A percentile compares a stretch with the other conserved stretches of the same genome.
phyloP scores from a whole-genome alignment of 768 basidiomycete species.

The Tylopilus balloui region DNA sequence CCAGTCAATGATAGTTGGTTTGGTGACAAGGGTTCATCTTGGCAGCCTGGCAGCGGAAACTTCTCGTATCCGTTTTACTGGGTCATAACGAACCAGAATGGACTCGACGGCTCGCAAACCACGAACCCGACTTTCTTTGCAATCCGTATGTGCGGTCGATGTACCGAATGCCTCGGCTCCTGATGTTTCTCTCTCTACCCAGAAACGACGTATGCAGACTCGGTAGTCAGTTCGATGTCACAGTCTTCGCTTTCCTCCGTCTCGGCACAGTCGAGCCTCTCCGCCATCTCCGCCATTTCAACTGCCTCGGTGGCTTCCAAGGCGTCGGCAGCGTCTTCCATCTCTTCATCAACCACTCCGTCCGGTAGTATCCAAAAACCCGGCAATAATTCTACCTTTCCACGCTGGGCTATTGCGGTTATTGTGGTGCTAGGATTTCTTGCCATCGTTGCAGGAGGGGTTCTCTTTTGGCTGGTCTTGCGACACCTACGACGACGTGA shows the following conservation, averaged over 20 bases:
- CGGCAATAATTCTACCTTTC: slow-evolving; percentile 46
- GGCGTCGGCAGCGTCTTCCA: slow-evolving; percentile 37
- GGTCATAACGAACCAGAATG: slow-evolving; percentile 60
- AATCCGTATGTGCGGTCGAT: slow-evolving; percentile 58
- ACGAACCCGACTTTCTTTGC: slow-evolving; percentile 75
- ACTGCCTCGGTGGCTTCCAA: slow-evolving; percentile 37
- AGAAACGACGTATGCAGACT: slow-evolving; percentile 78
- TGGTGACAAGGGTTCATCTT: slow-evolving; percentile 47
- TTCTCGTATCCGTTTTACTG: slow-evolving; percentile 71
- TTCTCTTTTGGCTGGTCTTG: slow-evolving; percentile 69
- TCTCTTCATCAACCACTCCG: slow-evolving; percentile 26
- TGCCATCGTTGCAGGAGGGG: slow-evolving; percentile 65
- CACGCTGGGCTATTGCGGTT: slow-evolving; percentile 89
- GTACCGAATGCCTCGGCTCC: not conserved
- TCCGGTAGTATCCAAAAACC: slow-evolving; percentile 46
- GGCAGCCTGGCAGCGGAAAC: slow-evolving; percentile 42
- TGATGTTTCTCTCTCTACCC: slow-evolving; percentile 7
- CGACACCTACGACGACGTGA: slow-evolving; percentile 58
- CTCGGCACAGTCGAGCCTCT: slow-evolving; percentile 31
- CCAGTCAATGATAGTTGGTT: slow-evolving; percentile 77
- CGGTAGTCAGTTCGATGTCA: slow-evolving; percentile 54
- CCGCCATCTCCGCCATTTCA: slow-evolving; percentile 31
- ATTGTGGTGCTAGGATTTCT: slow-evolving; percentile 83
- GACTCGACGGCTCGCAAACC: slow-evolving; percentile 54
- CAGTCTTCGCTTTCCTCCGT: slow-evolving; percentile 32